Conservation (phyloP, 2,329 filamentous ascomycete genomes). For the Allantophomopsis cytisporea region DNA sequence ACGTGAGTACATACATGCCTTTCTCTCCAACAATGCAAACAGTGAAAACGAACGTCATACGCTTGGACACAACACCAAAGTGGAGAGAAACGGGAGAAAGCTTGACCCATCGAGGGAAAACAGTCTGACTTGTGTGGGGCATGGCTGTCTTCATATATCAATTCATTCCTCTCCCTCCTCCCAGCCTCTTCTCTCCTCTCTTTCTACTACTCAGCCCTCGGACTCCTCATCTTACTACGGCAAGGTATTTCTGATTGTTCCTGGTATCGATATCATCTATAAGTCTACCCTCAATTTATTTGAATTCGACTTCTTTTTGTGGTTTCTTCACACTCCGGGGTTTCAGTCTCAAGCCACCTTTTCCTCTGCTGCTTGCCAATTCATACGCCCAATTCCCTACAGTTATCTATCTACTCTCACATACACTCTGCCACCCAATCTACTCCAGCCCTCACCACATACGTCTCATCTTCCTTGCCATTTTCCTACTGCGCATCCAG, state of each 20-base stretch:
- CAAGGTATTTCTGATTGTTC: not conserved
- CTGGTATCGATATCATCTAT: not conserved
- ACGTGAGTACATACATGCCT: no score
- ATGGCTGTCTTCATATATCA: no score
- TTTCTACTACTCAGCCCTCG: not conserved
- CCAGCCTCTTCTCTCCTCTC: not conserved
- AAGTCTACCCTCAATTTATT: not conserved
- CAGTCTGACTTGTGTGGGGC: no score
- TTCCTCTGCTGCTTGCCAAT: no score
- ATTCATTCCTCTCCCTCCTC: not conserved
- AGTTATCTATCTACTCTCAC: not conserved
- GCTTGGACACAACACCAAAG: no score
- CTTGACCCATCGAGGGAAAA: no score
- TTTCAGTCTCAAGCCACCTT: not conserved
- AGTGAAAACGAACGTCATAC: no score
- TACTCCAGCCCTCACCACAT: not conserved
- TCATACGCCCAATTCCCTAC: not conserved
- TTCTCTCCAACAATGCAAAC: no score
- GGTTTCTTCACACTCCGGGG: no score
- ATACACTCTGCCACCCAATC: not conserved
- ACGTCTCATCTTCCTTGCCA: not conserved
- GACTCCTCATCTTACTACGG: not conserved
- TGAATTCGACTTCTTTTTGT: not conserved
- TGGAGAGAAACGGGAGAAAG: no score
- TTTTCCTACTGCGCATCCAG: slow-evolving; percentile 6